phyloP scores from a whole-genome alignment of 306 rosid genomes.

The Corylus americana region DNA sequence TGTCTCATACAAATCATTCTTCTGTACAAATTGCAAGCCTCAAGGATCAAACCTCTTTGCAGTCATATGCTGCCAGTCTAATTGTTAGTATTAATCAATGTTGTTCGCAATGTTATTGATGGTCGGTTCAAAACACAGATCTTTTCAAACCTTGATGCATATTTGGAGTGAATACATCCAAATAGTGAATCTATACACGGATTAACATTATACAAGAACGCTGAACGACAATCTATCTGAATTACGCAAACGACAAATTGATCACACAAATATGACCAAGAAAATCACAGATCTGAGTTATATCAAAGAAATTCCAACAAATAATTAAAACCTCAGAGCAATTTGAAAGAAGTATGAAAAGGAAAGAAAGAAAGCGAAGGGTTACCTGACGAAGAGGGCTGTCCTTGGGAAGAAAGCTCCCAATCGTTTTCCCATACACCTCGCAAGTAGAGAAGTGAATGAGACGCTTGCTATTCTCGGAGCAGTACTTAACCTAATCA shows the following conservation, averaged over 20 bases:
- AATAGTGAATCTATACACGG: neutral
- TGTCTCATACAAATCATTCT: too few species aligned
- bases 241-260: neutral
- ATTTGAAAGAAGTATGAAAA: neutral
- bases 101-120: neutral
- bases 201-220: neutral
- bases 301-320: neutral
- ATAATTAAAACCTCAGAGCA: neutral
- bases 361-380: conserved; percentile 29
- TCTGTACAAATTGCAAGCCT: too few species aligned
- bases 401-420: conserved; percentile 88
- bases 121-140: neutral
- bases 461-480: conserved; percentile 82
- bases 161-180: neutral
- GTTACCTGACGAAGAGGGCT: conserved; percentile 84
- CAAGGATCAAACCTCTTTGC: neutral
- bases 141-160: neutral
- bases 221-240: neutral
- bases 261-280: conserved; percentile 5
- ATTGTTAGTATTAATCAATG: neutral
- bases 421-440: conserved; percentile 94
- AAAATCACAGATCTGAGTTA: conserved; percentile 22
- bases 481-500: conserved; percentile 80
- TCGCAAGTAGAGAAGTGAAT: conserved; percentile 96
- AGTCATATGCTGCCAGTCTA: neutral